Evolutionary conservation across 768 basidiomycete species (phyloP), one percentile per base, ranked within the genome.

Genomic region (Fomitopsis pulvina): DNA sequence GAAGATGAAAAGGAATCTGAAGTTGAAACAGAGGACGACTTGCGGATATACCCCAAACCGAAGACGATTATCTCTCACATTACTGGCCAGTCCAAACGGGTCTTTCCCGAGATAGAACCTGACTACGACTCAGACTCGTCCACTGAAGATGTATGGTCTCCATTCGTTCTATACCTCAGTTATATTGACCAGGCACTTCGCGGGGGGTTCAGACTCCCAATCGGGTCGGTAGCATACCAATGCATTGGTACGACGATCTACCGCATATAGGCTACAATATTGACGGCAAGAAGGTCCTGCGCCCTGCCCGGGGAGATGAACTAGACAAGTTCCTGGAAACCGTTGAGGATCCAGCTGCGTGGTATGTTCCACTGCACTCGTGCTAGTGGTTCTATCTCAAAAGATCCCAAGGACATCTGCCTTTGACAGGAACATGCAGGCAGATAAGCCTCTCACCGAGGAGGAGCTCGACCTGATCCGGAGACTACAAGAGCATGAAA

Each of bases 201-300:
- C 50, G 25, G 25, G 24, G 4, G 20, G 18, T 53, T 2, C 57
- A 98, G 93, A 79, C 83, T 47, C 89, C 88, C n/a, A 98, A 96
- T 64, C 90, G 94, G 52, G 82, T 96, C 57, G 96, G 96, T 47
- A 79, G 95, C 68, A 73, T 99, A 53, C 96, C 96, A 41, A 86
- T 87, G 78, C 93, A 99, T 62, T 99, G 95, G 93, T 99, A 99
- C 66, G 96, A 98, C 65, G 94, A 98, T 72, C 73, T 99, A 57
- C 96, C 96, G n/a, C 96, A 99, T 68, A 79, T 99, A 63, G 96
- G 96, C 41, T 99, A 99, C 69, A 81, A 92, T 66, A 83, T 98
- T 59, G 81, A 93, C 64, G 96, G 96, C 47, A 95, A 92, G 71
- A 85, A 85, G 64, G 84, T 99, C 42, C 77, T 98, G 55, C 86